Base-by-base conservation (phyloP, 768 basidiomycete genomes). In the Mrakia blollopis region DNA sequence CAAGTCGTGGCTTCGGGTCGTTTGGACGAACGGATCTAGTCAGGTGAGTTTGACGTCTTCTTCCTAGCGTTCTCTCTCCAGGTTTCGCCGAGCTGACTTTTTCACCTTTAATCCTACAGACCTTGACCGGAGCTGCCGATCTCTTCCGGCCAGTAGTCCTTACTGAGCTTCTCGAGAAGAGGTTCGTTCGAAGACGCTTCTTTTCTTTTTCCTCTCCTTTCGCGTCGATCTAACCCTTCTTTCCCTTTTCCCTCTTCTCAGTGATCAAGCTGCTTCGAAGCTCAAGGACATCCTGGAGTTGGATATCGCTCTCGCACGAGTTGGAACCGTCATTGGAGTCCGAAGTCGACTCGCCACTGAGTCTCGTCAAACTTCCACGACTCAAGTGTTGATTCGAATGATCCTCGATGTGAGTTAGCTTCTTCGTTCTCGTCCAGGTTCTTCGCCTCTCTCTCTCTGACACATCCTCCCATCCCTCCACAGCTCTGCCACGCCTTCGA, bases 311-410 rank as follows among this genome's bases (percentile, higher is more conserved):
- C 72, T 73, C 63, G 65, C 47, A 28, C 70, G 72, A 47, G 44
- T 77, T 14, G 72, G 70, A 32, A 72, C 70, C n/a, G 70, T 77
- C 8, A 35, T 73, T 23, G 72, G 61, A 10, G 54, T 77, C 16
- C 76, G 63, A 68, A 39, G 60, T 39, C 70, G n/a, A 57, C 41
- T 50, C 30, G 47, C 71, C 6, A 54, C 69, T n/a, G 62, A 50
- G 67, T 72, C 25, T 37, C 61, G 50, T 37, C 62, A 54, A 11
- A 61, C 35, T 7, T 76, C 62, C 11, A 62, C 79, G 7, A 79
- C 85, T 2, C 82, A 84, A 39, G 83, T 84, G 28, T 82, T 90
- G 47, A 82, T 88, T 52, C 80, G 83, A 32, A 73, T 85, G 14
- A 85, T 86, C 37, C 85, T 85, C 50, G 80, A 83, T 30, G 72